A percentile compares a stretch with the other conserved stretches of the same genome.
phyloP scores from a whole-genome alignment of 2,329 filamentous ascomycete genomes.

The Alternaria sp. region DNA sequence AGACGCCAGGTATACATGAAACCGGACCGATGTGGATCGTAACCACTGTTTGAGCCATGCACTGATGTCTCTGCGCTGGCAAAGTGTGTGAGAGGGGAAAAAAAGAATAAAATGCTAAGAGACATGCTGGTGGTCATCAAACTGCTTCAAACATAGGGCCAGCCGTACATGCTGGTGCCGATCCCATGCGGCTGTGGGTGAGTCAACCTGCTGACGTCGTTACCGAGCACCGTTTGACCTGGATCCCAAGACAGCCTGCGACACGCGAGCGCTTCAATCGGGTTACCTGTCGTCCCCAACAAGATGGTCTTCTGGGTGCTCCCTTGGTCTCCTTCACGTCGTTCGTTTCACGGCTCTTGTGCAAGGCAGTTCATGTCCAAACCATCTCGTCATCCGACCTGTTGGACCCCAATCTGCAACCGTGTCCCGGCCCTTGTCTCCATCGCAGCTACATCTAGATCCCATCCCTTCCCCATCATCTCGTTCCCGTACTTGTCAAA shows the following conservation, averaged over 20 bases:
- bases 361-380: conserved; percentile 2
- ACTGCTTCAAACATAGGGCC: conserved; percentile 14
- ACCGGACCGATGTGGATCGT: conserved; percentile 28
- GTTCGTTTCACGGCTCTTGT: conserved; percentile 13
- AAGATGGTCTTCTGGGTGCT: background rate
- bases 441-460: conserved; percentile 68
- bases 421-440: conserved; percentile 68
- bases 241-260: conserved; percentile 10
- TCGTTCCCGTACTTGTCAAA: conserved; percentile 57
- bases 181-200: conserved; percentile 10
- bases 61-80: background rate
- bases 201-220: conserved; percentile 10
- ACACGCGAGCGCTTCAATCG: conserved; percentile 13
- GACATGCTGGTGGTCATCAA: conserved; percentile 14
- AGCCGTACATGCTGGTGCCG: conserved; percentile 12
- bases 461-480: conserved; percentile 67
- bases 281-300: conserved; percentile 8
- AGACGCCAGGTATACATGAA: conserved; percentile 24
- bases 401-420: conserved; percentile 24
- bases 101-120: conserved; percentile 2
- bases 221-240: conserved; percentile 9
- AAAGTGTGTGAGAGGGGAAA: background rate
- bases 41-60: conserved; percentile 12
- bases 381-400: conserved; percentile 2
- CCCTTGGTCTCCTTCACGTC: conserved; percentile 4